Conservation (phyloP, 2,329 filamentous ascomycete genomes). For the Diaporthe sp. region DNA sequence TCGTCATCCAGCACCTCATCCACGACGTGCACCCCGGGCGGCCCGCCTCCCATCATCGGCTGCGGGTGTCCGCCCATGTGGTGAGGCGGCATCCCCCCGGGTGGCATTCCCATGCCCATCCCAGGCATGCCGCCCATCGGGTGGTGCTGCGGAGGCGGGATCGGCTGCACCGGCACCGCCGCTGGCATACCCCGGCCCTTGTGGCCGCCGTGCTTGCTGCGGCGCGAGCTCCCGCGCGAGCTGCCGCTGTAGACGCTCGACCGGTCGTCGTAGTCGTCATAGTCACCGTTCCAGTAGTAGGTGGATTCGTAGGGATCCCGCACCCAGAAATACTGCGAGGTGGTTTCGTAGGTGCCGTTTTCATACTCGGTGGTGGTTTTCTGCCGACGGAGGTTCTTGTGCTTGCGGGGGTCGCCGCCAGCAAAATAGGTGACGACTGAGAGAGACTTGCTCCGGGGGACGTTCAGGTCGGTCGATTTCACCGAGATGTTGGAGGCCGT, state of each 20-base stretch:
- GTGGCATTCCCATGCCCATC: slow-evolving; percentile 18
- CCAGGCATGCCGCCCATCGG: slow-evolving; percentile 20
- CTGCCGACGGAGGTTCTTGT: slow-evolving; percentile 37
- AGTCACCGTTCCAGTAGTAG: slow-evolving; percentile 31
- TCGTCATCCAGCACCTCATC: slow-evolving; percentile 29
- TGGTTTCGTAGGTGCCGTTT: slow-evolving; percentile 34
- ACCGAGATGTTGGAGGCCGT: slow-evolving; percentile 32
- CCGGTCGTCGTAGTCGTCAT: slow-evolving; percentile 30
- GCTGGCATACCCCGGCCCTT: neutral
- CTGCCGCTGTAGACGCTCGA: slow-evolving; percentile 31
- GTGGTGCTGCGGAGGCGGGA: slow-evolving; percentile 4
- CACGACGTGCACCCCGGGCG: neutral
- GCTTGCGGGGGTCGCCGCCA: slow-evolving; percentile 39
- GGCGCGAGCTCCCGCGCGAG: slow-evolving; percentile 32
- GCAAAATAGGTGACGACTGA: slow-evolving; percentile 39
- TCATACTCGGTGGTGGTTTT: slow-evolving; percentile 37
- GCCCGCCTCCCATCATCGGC: slow-evolving; percentile 19
- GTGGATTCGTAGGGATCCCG: slow-evolving; percentile 37
- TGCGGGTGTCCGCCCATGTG: slow-evolving; percentile 18
- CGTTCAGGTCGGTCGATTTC: slow-evolving; percentile 31
- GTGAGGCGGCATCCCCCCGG: slow-evolving; percentile 7
- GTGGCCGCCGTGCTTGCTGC: slow-evolving; percentile 33
- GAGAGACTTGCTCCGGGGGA: slow-evolving; percentile 32
- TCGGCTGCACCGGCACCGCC: slow-evolving; percentile 25
- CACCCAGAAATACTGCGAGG: slow-evolving; percentile 35